A percentile compares a stretch with the other conserved stretches of the same genome.
These are phyloP conservation scores for Corymbia calophylla DNA, from an alignment of 441 rosid genomes.

Conservation along the genomic window DNA sequence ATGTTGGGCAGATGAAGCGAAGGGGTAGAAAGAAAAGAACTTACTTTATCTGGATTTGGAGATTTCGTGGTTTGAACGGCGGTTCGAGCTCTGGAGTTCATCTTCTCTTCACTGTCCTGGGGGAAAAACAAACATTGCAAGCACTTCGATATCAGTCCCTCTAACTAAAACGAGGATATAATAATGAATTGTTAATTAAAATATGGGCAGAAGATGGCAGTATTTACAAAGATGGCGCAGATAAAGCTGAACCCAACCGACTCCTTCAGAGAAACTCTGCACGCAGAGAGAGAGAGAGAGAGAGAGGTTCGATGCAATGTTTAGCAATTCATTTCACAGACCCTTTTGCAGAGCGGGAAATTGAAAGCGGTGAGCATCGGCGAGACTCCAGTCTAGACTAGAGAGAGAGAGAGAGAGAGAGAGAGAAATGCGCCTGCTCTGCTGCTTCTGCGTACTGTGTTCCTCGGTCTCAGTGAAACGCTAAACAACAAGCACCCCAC, in stretches of 20 bases:
- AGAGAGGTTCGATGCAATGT: not conserved
- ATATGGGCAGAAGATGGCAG: not conserved
- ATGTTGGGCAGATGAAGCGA: not conserved
- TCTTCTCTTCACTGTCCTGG: constrained; percentile 13
- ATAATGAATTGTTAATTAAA: not conserved
- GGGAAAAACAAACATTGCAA: not conserved
- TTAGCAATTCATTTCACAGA: not conserved
- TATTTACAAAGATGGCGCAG: not conserved
- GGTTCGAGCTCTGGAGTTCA: constrained; percentile 68
- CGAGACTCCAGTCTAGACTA: not conserved
- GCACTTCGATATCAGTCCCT: not conserved
- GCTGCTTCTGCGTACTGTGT: not conserved
- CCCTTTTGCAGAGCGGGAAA: constrained; percentile 56
- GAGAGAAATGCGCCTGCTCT: not conserved
- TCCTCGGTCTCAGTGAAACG: constrained; percentile 32
- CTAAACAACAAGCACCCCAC: constrained; percentile 20
- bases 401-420: not conserved
- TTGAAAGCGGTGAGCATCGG: constrained; percentile 30
- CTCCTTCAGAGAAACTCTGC: not conserved
- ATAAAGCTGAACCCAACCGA: not conserved
- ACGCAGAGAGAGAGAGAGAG: not conserved
- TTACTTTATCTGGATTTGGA: constrained; percentile 44
- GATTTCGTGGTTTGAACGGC: constrained; percentile 63
- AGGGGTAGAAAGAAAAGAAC: constrained; percentile 3
- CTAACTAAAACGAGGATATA: not conserved